Evolutionary conservation across 176 grass and related monocot species (phyloP).

Genomic region (Melocanna baccifera): DNA sequence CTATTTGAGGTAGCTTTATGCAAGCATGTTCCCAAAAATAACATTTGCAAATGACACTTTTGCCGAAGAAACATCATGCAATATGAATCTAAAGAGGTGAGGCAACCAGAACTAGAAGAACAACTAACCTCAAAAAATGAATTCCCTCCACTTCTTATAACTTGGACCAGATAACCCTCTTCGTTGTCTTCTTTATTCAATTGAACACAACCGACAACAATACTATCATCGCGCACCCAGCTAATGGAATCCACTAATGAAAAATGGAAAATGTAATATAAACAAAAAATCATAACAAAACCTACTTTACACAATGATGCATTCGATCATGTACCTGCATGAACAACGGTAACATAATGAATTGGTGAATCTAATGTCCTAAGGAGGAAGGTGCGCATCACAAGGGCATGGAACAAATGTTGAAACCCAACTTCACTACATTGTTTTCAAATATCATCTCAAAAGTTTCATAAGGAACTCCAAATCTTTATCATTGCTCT

Average conservation of each 20-base stretch:
- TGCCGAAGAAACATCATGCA: not conserved
- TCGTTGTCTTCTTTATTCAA: constrained; percentile 76
- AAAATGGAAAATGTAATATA: constrained; percentile 23
- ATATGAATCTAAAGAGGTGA: constrained; percentile 8
- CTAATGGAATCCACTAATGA: constrained; percentile 79
- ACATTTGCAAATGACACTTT: not conserved
- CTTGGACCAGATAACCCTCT: constrained; percentile 78
- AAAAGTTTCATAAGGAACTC: not conserved
- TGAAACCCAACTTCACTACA: not conserved
- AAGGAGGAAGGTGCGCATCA: not conserved
- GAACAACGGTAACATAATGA: constrained; percentile 1
- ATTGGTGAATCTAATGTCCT: not conserved
- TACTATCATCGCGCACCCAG: constrained; percentile 78
- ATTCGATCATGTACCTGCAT: not conserved
- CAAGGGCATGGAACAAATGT: not conserved
- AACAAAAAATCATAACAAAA: constrained; percentile 31
- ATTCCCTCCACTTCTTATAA: constrained; percentile 55
- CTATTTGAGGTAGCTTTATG: not conserved
- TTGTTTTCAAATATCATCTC: not conserved
- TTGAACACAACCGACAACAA: constrained; percentile 68
- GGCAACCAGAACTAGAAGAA: constrained; percentile 5
- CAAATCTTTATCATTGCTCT: not conserved
- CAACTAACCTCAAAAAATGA: constrained; percentile 74
- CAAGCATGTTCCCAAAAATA: not conserved
- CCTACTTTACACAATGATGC: not conserved